Percentiles rank a stretch among this genome's conserved stretches.
Conservation (phyloP, 768 basidiomycete genomes). For the Psilocybe cubensis region DNA sequence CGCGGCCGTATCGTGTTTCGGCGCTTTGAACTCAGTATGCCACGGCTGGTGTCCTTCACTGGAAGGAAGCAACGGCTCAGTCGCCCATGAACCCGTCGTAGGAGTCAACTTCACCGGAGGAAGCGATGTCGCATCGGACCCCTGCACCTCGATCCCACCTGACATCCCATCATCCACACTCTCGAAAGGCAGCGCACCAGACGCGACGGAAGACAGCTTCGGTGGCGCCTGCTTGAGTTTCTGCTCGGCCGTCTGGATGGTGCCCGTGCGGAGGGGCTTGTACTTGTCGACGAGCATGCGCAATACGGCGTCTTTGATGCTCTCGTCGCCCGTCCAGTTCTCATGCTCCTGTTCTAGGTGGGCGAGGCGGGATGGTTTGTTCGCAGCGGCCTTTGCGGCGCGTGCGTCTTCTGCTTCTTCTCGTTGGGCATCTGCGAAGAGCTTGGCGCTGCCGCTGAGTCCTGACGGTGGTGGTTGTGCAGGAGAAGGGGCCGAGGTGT, state of each 20-base stretch:
- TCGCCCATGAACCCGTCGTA: slow-evolving; percentile 46
- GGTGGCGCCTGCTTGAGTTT: slow-evolving; percentile 59
- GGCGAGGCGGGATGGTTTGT: slow-evolving; percentile 15
- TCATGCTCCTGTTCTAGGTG: slow-evolving; percentile 50
- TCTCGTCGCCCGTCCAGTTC: slow-evolving; percentile 84
- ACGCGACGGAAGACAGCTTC: slow-evolving; percentile 25
- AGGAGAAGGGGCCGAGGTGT: neutral
- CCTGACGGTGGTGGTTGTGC: neutral
- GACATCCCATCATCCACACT: neutral
- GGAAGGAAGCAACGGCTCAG: slow-evolving; percentile 57
- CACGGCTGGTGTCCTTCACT: slow-evolving; percentile 65
- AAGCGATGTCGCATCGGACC: neutral
- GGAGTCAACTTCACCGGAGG: slow-evolving; percentile 15
- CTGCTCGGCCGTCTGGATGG: slow-evolving; percentile 64
- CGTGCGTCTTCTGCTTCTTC: slow-evolving; percentile 46
- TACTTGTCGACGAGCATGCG: slow-evolving; percentile 89
- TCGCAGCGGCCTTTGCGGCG: slow-evolving; percentile 5
- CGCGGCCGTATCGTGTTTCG: slow-evolving; percentile 54
- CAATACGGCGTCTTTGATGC: slow-evolving; percentile 67
- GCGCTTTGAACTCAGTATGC: slow-evolving; percentile 69
- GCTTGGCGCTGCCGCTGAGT: slow-evolving; percentile 32
- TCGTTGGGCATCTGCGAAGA: slow-evolving; percentile 64
- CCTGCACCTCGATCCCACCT: no score
- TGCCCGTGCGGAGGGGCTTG: slow-evolving; percentile 73
- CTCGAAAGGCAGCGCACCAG: neutral